Base-by-base conservation (phyloP, 192 early-diverging fungal genomes). In the Coemansia asiatica region DNA sequence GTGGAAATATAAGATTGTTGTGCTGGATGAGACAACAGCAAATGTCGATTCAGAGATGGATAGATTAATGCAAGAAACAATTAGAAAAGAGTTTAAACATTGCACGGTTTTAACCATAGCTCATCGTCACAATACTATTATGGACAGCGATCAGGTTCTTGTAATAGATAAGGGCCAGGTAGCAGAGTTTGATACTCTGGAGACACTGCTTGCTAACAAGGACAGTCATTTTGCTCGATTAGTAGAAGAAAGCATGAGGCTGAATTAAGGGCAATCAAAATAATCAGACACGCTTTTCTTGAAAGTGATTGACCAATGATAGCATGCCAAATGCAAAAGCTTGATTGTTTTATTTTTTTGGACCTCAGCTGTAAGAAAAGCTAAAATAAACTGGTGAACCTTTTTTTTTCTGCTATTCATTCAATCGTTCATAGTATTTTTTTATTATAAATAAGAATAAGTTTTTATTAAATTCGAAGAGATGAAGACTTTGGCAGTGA, bases 31-130 rank as follows among this genome's bases (percentile, higher is more conserved):
- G 9, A 22, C 50, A 9, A 53, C 50, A 22, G 50, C 50, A 19
- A 53, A 53, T 23, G 23, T 53, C 23, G 50, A 53, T 9, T 19
- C 21, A 21, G 23, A 53, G 25, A 53, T 22, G 1, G 50, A 53
- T 9, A 8, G 25, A 9, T 1, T 53, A 4, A 53, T 53, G 50
- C 50, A 53, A 22, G 50, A 53, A 9, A 23, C 23, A 4, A 53
- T 53, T 23, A 53, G 50, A 53, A 18, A 23, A 9, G 50, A 53
- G 50, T 53, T 53, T 53, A 53, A 19, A 53, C n/a, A n/a, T n/a
- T n/a, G n/a, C n/a, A n/a, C n/a, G n/a, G n/a, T n/a, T n/a, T n/a
- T n/a, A n/a, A n/a, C 50, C n/a, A 53, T 53, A 10, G 50, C 50
- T 9, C 50, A 53, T 25, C 50, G 50, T 25, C 22, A 22, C 2